Evolutionary conservation across 176 grass and related monocot genomes (phyloP).

Genomic region (Avena sativa): DNA sequence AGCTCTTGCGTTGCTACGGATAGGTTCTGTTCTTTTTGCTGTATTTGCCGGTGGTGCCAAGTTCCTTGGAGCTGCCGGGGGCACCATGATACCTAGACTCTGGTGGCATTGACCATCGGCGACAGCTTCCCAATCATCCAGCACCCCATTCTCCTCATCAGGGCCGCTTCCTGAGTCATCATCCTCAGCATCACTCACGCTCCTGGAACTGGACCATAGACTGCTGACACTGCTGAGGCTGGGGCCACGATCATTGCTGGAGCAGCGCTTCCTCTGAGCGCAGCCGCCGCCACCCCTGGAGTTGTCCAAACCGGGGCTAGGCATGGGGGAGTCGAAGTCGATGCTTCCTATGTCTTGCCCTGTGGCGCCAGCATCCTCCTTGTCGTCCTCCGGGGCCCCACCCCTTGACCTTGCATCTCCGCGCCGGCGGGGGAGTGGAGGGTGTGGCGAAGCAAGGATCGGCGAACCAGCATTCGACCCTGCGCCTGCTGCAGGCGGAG

Average conservation of each 20-base stretch:
- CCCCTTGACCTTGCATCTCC: constrained; percentile 37
- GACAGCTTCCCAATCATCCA: constrained; percentile 98
- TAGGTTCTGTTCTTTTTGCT: constrained; percentile 41
- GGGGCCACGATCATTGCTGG: constrained; percentile 36
- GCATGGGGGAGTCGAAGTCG: constrained; percentile 61
- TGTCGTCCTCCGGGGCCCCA: constrained; percentile 45
- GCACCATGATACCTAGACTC: constrained; percentile 23
- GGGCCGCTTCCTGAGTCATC: constrained; percentile 51
- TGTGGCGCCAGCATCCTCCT: constrained; percentile 33
- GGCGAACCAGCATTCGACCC: constrained; percentile 57
- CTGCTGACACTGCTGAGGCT: constrained; percentile 82
- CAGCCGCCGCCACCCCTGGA: constrained; percentile 22
- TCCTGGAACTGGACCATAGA: constrained; percentile 71
- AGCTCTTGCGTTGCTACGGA: constrained; percentile 58
- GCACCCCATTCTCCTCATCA: constrained; percentile 73
- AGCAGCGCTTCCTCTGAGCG: constrained; percentile 35
- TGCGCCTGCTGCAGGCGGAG: constrained; percentile 41
- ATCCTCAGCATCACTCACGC: constrained; percentile 85
- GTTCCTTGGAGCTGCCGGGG: background rate
- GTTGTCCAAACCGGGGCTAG: constrained; percentile 59
- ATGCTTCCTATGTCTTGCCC: constrained; percentile 44
- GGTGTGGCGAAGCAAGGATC: constrained; percentile 47
- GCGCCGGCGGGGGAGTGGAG: constrained; percentile 55
- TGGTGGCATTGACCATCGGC: constrained; percentile 69
- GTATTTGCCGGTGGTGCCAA: constrained; percentile 17